Conservation (phyloP, 2,329 filamentous ascomycete genomes). For the Sarocladium strictum region DNA sequence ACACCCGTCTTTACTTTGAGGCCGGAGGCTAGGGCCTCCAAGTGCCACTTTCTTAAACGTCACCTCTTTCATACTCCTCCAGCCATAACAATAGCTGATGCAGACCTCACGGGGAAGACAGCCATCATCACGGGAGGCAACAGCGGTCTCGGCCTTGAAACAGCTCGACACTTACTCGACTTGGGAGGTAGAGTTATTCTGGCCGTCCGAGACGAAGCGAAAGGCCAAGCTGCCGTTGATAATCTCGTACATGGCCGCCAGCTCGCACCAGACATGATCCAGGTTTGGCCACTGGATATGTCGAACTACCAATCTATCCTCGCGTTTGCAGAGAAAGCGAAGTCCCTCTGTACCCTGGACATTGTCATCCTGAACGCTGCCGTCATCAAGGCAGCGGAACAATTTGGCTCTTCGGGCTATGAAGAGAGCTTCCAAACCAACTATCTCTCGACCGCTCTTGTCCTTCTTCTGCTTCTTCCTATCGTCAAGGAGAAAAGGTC, state of each 20-base stretch:
- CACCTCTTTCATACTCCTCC: not conserved
- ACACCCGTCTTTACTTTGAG: not conserved
- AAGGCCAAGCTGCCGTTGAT: slow-evolving; percentile 31
- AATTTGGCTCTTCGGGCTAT: slow-evolving; percentile 18
- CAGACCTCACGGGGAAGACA: slow-evolving; percentile 25
- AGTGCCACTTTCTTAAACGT: not conserved
- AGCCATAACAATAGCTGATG: not conserved
- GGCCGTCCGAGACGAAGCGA: slow-evolving; percentile 31
- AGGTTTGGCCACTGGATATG: slow-evolving; percentile 28
- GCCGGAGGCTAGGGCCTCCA: not conserved
- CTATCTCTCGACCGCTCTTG: slow-evolving; percentile 44
- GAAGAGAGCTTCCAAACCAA: slow-evolving; percentile 45
- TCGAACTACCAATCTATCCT: slow-evolving; percentile 30
- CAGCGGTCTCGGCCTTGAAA: slow-evolving; percentile 38
- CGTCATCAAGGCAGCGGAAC: slow-evolving; percentile 14
- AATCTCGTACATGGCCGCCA: slow-evolving; percentile 19
- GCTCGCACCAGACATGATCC: slow-evolving; percentile 25
- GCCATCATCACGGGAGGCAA: slow-evolving; percentile 41
- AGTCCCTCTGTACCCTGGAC: slow-evolving; percentile 29
- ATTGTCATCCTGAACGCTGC: slow-evolving; percentile 30
- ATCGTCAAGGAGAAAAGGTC: slow-evolving; percentile 29
- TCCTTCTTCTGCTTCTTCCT: slow-evolving; percentile 40
- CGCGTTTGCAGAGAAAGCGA: slow-evolving; percentile 27
- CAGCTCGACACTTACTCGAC: slow-evolving; percentile 30
- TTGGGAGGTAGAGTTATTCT: slow-evolving; percentile 33